Percentiles rank a stretch among this genome's conserved stretches.
These are phyloP conservation scores for Graphilbum ipis-grandicollis DNA, from an alignment of 2,329 filamentous ascomycete genomes.

Conservation along the genomic window DNA sequence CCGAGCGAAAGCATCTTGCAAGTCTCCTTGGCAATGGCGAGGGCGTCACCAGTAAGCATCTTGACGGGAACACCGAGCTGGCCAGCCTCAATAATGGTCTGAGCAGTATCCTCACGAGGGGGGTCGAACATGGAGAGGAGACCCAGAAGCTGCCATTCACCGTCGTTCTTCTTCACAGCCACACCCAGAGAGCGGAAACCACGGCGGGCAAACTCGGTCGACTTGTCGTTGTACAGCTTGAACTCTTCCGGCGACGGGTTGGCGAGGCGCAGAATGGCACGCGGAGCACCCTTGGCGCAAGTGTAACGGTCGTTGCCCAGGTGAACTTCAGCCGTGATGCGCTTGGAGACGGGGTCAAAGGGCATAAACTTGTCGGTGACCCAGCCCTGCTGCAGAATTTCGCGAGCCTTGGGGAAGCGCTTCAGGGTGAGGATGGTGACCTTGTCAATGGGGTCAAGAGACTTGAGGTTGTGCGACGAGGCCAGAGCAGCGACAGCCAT, in stretches of 20 bases:
- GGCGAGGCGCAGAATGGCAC: slow-evolving; percentile 49
- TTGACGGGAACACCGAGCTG: slow-evolving; percentile 77
- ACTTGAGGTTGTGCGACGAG: slow-evolving; percentile 87
- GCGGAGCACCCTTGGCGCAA: slow-evolving; percentile 78
- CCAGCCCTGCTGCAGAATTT: slow-evolving; percentile 30
- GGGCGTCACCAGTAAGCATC: slow-evolving; percentile 90
- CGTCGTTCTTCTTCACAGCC: slow-evolving; percentile 71
- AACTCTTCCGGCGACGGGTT: slow-evolving; percentile 64
- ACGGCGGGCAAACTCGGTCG: slow-evolving; percentile 78
- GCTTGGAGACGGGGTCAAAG: slow-evolving; percentile 88
- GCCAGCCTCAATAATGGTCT: slow-evolving; percentile 83
- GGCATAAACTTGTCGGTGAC: slow-evolving; percentile 73
- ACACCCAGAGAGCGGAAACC: slow-evolving; percentile 90
- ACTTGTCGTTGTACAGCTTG: slow-evolving; percentile 79
- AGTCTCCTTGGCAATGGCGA: slow-evolving; percentile 83
- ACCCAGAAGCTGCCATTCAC: slow-evolving; percentile 77
- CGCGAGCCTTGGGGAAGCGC: slow-evolving; percentile 69
- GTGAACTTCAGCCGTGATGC: slow-evolving; percentile 69
- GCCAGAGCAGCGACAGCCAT: slow-evolving; percentile 86
- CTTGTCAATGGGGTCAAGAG: slow-evolving; percentile 88
- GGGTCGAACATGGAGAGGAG: slow-evolving; percentile 92
- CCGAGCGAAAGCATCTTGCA: slow-evolving; percentile 81
- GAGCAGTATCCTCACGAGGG: slow-evolving; percentile 76
- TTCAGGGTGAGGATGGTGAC: slow-evolving; percentile 77
- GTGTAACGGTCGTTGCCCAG: slow-evolving; percentile 63